A percentile compares a stretch with the other conserved stretches of the same genome.
These are phyloP conservation scores for Entophlyctis helioformis DNA, from an alignment of 192 early-diverging fungal species.

Conservation along the genomic window DNA sequence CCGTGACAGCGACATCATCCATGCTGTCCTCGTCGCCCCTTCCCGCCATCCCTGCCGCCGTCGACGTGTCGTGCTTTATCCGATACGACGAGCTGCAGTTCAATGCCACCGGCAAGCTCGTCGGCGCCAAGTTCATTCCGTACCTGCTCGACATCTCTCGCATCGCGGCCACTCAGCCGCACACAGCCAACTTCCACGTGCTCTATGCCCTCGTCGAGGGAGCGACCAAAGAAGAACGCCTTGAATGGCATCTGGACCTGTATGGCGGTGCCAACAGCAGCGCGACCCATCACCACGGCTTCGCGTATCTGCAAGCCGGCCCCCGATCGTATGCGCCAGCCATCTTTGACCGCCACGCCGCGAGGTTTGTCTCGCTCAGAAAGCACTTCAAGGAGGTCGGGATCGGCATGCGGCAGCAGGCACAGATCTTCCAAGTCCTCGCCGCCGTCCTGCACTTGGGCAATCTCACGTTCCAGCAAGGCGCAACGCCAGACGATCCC, in stretches of 20 bases:
- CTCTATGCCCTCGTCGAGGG: constrained; percentile 84
- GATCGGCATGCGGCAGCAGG: constrained; percentile 66
- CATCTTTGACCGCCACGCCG: constrained; percentile 51
- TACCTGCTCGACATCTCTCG: constrained; percentile 76
- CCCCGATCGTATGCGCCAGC: constrained; percentile 28
- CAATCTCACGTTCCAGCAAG: constrained; percentile 67
- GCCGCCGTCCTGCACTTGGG: constrained; percentile 80
- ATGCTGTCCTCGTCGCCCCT: constrained; percentile 57
- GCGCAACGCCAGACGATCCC: constrained; percentile 46
- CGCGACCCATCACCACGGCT: constrained; percentile 10
- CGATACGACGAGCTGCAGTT: constrained; percentile 87
- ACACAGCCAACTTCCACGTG: constrained; percentile 83
- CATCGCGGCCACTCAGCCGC: constrained; percentile 37
- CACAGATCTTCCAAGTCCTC: constrained; percentile 73
- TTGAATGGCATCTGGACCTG: constrained; percentile 41
- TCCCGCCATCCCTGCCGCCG: constrained; percentile 40
- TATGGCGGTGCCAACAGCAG: not conserved
- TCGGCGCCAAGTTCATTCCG: constrained; percentile 75
- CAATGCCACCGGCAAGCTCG: constrained; percentile 67
- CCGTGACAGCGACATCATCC: constrained; percentile 27
- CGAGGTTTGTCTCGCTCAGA: constrained; percentile 27
- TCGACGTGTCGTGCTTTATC: constrained; percentile 60
- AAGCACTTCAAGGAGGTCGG: constrained; percentile 71
- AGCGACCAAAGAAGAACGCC: constrained; percentile 61
- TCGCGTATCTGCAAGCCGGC: constrained; percentile 27